Base-by-base conservation (phyloP, 148 eudicot genomes). In the Spergularia marina region DNA sequence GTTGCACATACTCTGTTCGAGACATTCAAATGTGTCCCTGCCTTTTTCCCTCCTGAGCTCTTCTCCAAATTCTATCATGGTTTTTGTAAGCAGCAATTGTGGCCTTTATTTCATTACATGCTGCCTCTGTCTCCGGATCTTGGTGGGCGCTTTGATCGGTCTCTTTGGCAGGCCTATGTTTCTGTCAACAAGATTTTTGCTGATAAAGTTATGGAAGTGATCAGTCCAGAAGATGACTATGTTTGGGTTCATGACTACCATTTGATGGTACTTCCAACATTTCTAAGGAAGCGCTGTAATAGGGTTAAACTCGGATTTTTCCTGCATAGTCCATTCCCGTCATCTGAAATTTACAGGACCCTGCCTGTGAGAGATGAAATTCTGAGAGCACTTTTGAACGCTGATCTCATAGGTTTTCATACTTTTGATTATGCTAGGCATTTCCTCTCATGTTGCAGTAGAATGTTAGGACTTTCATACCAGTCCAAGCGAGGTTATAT, bases 21-120 rank as follows among this genome's bases (percentile, higher is more conserved):
- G 64, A 80, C 78, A n/a, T 91, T 88, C 78, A 91, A 89, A 68
- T 91, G 97, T 76, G 88, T 89, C 18, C 97, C 97, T 0, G 87
- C 97, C 36, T 91, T 91, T 69, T 81, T 91, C 18, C 93, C 93
- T 6, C 87, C 90, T 5, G 97, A 89, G 20, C 85, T 91, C 52
- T 84, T 87, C 56, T 80, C 77, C 72, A 91, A 86, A 77, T 91
- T 82, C 81, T 91, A 91, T 80, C 97, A 88, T 75, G 92, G 97
- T 15, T 91, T 91, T 64, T 91, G 97, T 77, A 91, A 91, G 83
- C 93, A 89, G 75, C 91, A 91, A 41, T 71, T 91, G 14, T 91
- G 97, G 94, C 97, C 97, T 71, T 79, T 91, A 75, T 91, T 92
- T 81, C 97, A 92, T 81, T 92, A 92, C 79, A 92, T 92, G 94